Evolutionary conservation across 768 basidiomycete species (phyloP).

Genomic region (Antrodiella citrinella): DNA sequence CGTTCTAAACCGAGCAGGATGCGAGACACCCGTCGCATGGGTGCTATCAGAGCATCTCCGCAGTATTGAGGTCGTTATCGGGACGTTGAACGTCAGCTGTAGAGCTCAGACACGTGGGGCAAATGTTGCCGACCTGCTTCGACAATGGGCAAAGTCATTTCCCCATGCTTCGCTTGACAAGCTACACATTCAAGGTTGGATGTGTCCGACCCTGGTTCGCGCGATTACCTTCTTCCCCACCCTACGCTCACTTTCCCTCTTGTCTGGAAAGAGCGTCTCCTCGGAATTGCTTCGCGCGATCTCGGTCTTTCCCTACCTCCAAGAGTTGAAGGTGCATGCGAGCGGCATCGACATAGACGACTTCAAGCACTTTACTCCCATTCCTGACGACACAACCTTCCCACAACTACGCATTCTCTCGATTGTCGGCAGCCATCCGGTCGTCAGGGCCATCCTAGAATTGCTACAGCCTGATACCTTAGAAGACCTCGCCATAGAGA

Average conservation of each 20-base stretch:
- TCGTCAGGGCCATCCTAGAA: conserved; percentile 11
- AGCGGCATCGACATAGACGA: conserved; percentile 12
- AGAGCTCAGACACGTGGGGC: conserved; percentile 2
- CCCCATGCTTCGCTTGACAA: conserved; percentile 4
- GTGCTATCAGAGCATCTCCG: conserved; percentile 1
- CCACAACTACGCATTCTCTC: conserved; percentile 12
- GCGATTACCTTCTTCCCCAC: conserved; percentile 6
- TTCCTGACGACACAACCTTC: conserved; percentile 5
- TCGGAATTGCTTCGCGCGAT: conserved; percentile 13
- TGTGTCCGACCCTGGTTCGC: conserved; percentile 6
- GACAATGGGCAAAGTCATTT: background rate
- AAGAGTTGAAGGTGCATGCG: conserved; percentile 15
- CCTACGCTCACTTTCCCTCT: conserved; percentile 13
- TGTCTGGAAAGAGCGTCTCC: conserved; percentile 9
- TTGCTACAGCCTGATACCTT: conserved; percentile 11
- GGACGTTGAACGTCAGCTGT: conserved; percentile 2
- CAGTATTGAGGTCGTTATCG: conserved; percentile 11
- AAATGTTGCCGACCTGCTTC: conserved; percentile 7
- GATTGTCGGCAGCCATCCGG: conserved; percentile 10
- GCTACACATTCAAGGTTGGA: conserved; percentile 14
- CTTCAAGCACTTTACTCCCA: conserved; percentile 3
- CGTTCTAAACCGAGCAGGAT: conserved; percentile 10
- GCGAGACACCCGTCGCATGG: conserved; percentile 6
- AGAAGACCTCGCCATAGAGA: conserved; percentile 12
- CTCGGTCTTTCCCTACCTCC: conserved; percentile 12